phyloP scores from a whole-genome alignment of 306 rosid genomes.

The Begonia masoniana region DNA sequence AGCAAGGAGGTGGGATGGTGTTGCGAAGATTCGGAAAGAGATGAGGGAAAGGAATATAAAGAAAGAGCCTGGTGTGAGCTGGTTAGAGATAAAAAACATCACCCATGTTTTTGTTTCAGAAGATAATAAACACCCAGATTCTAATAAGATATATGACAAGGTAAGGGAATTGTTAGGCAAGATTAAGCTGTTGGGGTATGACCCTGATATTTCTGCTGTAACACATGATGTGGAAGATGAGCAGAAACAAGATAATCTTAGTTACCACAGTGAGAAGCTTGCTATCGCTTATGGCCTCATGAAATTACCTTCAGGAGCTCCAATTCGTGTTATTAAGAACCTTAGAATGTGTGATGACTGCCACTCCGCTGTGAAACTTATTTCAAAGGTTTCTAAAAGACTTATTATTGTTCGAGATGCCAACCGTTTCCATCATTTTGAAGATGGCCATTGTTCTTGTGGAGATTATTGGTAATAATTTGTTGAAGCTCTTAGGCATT shows the following conservation, averaged over 20 bases:
- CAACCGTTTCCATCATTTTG: slow-evolving; percentile 20
- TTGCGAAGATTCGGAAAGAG: slow-evolving; percentile 8
- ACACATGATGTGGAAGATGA: slow-evolving; percentile 11
- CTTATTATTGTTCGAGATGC: slow-evolving; percentile 17
- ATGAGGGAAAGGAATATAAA: slow-evolving; percentile 15
- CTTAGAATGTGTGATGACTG: slow-evolving; percentile 23
- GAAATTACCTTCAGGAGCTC: slow-evolving; percentile 14
- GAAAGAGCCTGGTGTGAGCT: slow-evolving; percentile 15
- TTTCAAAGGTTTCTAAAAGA: slow-evolving; percentile 12
- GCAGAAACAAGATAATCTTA: slow-evolving; percentile 8
- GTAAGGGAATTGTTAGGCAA: slow-evolving; percentile 6
- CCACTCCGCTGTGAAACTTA: slow-evolving; percentile 19
- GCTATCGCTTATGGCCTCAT: slow-evolving; percentile 21
- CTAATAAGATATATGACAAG: slow-evolving; percentile 5
- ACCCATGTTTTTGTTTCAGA: slow-evolving; percentile 11
- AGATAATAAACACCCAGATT: slow-evolving; percentile 13
- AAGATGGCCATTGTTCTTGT: slow-evolving; percentile 18
- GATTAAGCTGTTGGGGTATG: slow-evolving; percentile 10
- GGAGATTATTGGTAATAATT: slow-evolving; percentile 17
- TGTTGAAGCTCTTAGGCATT: neutral
- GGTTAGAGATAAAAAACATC: slow-evolving; percentile 12
- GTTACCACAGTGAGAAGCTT: slow-evolving; percentile 24
- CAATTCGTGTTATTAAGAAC: slow-evolving; percentile 18
- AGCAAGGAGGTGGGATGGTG: slow-evolving; percentile 14
- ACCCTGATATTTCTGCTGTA: slow-evolving; percentile 14